Evolutionary conservation across 2,329 filamentous ascomycete genomes (phyloP).

Genomic region (Aspergillus terreus): DNA sequence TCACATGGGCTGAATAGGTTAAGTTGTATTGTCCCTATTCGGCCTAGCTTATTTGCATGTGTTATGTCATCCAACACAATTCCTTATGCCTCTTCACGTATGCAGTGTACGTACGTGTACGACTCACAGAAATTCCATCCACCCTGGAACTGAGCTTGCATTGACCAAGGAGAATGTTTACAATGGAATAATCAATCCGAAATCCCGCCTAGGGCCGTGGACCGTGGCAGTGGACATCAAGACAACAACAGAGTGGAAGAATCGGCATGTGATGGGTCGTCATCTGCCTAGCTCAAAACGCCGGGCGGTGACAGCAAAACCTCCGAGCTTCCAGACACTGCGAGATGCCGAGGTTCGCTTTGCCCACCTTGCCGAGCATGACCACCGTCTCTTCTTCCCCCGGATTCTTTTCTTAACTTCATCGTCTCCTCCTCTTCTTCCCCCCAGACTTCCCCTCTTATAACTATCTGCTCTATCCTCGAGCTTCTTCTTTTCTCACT

Average conservation of each 20-base stretch:
- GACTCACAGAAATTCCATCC: no score
- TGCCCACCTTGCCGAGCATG: conserved; percentile 26
- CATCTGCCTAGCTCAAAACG: conserved; percentile 25
- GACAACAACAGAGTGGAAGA: not conserved
- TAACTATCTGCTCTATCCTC: not conserved
- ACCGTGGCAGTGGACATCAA: not conserved
- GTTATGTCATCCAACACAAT: not conserved
- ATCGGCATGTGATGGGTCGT: conserved; percentile 33
- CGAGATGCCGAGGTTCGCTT: conserved; percentile 33
- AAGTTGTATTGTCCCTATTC: not conserved
- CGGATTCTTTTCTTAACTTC: conserved; percentile 14
- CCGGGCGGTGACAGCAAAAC: conserved; percentile 10
- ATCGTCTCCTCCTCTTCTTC: not conserved
- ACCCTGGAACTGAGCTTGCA: no score
- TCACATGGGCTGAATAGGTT: not conserved
- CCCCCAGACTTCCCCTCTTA: not conserved
- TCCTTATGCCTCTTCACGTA: not conserved
- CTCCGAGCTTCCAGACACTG: conserved; percentile 14
- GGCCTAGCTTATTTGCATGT: not conserved
- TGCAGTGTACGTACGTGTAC: no score
- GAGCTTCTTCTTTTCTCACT: conserved; percentile 1
- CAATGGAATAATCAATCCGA: not conserved
- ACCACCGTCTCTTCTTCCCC: conserved; percentile 20
- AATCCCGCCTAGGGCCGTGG: not conserved
- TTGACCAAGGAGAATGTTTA: no score